Conservation (phyloP, 73 alveolate species). For the Halteria grandinella region DNA sequence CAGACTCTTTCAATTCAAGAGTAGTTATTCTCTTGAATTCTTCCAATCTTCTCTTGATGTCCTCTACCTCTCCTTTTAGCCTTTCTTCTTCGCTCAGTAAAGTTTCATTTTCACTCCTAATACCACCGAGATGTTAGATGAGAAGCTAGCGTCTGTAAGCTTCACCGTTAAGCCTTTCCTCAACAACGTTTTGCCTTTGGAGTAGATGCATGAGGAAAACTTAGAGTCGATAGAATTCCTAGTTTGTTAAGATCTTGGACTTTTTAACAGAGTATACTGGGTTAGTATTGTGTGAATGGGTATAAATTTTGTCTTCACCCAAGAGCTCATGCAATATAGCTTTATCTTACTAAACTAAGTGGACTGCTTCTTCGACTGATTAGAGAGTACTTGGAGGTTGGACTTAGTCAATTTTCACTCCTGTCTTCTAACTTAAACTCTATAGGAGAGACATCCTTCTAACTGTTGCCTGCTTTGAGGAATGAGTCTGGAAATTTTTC, state of each 20-base stretch:
- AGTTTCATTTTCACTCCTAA: background rate
- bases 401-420: too few relatives aligned
- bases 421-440: too few relatives aligned
- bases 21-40: background rate
- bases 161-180: background rate
- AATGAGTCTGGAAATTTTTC: too few relatives aligned
- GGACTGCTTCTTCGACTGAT: too few relatives aligned
- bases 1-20: constrained; percentile 18
- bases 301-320: too few relatives aligned
- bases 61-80: constrained; percentile 6
- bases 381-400: too few relatives aligned
- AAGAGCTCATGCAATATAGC: too few relatives aligned
- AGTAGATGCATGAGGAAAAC: background rate
- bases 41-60: background rate
- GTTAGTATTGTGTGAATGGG: constrained; percentile 13
- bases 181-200: background rate
- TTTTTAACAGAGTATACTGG: background rate
- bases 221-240: constrained; percentile 3
- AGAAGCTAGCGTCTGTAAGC: background rate
- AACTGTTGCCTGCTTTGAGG: too few relatives aligned
- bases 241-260: background rate
- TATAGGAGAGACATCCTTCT: too few relatives aligned
- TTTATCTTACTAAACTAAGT: too few relatives aligned
- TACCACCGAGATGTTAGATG: background rate
- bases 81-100: constrained; percentile 38